phyloP scores from a whole-genome alignment of 768 basidiomycete species.

The Lentinus tigrinus region DNA sequence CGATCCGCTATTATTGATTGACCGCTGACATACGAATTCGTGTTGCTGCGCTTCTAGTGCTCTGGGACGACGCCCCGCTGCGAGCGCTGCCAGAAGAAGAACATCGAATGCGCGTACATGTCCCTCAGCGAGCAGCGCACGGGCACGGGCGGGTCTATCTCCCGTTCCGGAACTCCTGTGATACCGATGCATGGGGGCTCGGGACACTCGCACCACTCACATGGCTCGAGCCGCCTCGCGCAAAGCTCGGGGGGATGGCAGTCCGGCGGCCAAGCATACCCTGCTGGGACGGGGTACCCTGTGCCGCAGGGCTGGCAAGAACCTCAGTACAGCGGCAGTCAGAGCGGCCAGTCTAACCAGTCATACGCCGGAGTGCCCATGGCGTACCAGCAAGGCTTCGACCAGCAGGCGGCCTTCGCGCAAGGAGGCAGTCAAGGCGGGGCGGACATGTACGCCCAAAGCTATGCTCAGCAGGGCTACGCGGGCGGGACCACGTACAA shows the following conservation, averaged over 20 bases:
- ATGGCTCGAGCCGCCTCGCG: background rate
- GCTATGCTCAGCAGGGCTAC: constrained; percentile 10
- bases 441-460: constrained; percentile 3
- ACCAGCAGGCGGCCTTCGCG: background rate
- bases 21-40: background rate
- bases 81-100: constrained; percentile 40
- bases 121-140: constrained; percentile 36
- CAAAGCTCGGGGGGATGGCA: constrained; percentile 1
- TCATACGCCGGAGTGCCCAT: background rate
- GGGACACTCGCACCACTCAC: background rate
- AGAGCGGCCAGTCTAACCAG: background rate
- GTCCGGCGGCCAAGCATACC: background rate
- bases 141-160: constrained; percentile 6
- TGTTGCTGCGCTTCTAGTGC: constrained; percentile 16
- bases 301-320: constrained; percentile 10
- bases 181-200: background rate
- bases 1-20: background rate
- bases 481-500: constrained; percentile 6
- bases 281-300: constrained; percentile 3
- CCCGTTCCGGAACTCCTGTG: constrained; percentile 6
- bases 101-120: constrained; percentile 41
- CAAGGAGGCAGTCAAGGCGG: constrained; percentile 1
- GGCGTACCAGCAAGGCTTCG: constrained; percentile 2
- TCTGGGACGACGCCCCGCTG: constrained; percentile 31
- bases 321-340: background rate